phyloP scores from a whole-genome alignment of 2,329 filamentous ascomycete genomes.

The Allantophomopsis cytisporea region DNA sequence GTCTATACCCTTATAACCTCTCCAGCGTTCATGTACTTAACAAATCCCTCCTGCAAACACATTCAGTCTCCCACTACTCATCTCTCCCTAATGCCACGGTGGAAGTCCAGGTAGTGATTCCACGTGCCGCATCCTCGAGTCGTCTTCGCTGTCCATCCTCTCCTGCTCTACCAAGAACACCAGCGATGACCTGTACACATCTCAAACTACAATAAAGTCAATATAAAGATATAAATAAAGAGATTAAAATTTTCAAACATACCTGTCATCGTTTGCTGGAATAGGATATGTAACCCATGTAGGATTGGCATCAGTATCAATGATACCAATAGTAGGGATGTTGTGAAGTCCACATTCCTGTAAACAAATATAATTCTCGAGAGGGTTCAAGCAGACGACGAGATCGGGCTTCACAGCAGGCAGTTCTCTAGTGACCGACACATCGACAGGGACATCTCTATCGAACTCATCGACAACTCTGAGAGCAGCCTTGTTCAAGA shows the following conservation, averaged over 20 bases:
- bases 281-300: slow-evolving; percentile 95
- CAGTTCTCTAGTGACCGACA: slow-evolving; percentile 27
- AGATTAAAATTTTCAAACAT: slow-evolving; percentile 15
- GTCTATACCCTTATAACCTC: too few relatives aligned
- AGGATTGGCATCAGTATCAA: slow-evolving; percentile 87
- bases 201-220: slow-evolving; percentile 46
- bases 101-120: slow-evolving; percentile 44
- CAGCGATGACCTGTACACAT: slow-evolving; percentile 67
- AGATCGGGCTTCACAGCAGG: slow-evolving; percentile 71
- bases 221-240: not conserved
- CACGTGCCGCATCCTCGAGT: slow-evolving; percentile 44
- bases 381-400: slow-evolving; percentile 81
- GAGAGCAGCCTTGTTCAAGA: slow-evolving; percentile 55
- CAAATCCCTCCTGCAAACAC: too few relatives aligned
- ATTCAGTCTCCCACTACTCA: too few relatives aligned
- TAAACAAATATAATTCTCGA: slow-evolving; percentile 82
- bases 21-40: too few relatives aligned
- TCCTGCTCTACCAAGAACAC: slow-evolving; percentile 74
- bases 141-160: slow-evolving; percentile 61
- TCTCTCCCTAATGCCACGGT: too few relatives aligned
- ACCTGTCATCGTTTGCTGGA: slow-evolving; percentile 93
- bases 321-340: slow-evolving; percentile 86
- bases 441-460: slow-evolving; percentile 19
- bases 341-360: slow-evolving; percentile 82
- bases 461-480: slow-evolving; percentile 72